These are phyloP conservation scores for Whalleya microplaca DNA, from an alignment of 2,329 filamentous ascomycete species.

Conservation along the genomic window DNA sequence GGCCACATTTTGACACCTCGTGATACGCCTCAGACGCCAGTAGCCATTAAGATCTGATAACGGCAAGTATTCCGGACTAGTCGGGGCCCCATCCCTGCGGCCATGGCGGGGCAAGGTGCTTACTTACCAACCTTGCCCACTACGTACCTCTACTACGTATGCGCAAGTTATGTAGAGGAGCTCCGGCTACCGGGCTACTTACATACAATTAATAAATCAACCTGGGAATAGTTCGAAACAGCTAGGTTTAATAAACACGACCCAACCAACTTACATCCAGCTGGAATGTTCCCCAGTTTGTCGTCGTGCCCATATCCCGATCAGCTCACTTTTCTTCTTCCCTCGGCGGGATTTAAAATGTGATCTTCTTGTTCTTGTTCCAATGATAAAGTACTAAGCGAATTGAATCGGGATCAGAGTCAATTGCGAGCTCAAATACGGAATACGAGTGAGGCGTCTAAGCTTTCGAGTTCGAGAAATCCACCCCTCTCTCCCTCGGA, in stretches of 20 bases:
- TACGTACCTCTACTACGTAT: too few species aligned
- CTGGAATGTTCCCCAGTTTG: conserved; percentile 3
- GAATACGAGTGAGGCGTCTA: too few species aligned
- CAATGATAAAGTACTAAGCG: too few species aligned
- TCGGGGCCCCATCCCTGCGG: background rate
- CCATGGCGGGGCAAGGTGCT: background rate
- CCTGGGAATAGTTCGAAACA: background rate
- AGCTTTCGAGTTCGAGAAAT: background rate
- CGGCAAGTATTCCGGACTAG: too few species aligned
- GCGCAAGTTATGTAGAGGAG: background rate
- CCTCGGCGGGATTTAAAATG: conserved; percentile 8
- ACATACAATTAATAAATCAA: background rate
- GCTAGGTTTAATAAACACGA: too few species aligned
- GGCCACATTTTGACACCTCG: too few species aligned
- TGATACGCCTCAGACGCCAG: too few species aligned
- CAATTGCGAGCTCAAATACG: conserved; percentile 1
- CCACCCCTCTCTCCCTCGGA: background rate
- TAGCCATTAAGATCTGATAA: too few species aligned
- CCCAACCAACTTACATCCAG: conserved; percentile 8
- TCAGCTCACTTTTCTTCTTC: background rate
- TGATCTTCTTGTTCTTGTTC: conserved; percentile 14
- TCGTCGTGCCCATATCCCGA: too few species aligned
- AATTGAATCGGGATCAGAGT: background rate
- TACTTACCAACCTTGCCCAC: too few species aligned
- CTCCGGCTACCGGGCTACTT: background rate